phyloP scores from a whole-genome alignment of 805 yeast species.

The Candida vaughaniae region DNA sequence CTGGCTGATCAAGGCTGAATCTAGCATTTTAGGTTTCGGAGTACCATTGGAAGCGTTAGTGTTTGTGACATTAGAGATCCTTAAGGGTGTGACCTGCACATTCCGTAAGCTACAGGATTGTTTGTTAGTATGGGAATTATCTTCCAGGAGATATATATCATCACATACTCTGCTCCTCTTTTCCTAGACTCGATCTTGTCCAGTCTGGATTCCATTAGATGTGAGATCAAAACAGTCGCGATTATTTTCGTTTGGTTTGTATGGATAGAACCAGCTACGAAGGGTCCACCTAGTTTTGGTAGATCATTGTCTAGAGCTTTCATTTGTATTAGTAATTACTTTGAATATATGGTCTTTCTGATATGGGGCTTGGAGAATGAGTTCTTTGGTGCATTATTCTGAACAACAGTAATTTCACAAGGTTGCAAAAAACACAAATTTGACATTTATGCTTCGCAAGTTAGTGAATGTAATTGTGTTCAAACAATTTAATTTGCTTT shows the following conservation, averaged over 20 bases:
- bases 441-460: no score
- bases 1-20: constrained; percentile 26
- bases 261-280: no score
- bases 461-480: no score
- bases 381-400: no score
- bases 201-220: not conserved
- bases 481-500: no score
- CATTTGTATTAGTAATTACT: no score
- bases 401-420: no score
- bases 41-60: not conserved
- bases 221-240: not conserved
- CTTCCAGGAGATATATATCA: not conserved
- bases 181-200: constrained; percentile 30
- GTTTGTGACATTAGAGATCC: constrained; percentile 1
- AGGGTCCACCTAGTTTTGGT: no score
- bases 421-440: not conserved
- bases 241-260: not conserved
- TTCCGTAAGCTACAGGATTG: constrained; percentile 11
- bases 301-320: no score
- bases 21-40: constrained; percentile 16
- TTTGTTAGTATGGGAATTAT: not conserved
- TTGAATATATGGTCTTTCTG: no score
- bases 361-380: no score
- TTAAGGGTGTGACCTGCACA: constrained; percentile 12
- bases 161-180: constrained; percentile 45